A percentile compares a stretch with the other conserved stretches of the same genome.
Conservation (phyloP, 2,329 filamentous ascomycete genomes). For the Xylariaceae sp. region DNA sequence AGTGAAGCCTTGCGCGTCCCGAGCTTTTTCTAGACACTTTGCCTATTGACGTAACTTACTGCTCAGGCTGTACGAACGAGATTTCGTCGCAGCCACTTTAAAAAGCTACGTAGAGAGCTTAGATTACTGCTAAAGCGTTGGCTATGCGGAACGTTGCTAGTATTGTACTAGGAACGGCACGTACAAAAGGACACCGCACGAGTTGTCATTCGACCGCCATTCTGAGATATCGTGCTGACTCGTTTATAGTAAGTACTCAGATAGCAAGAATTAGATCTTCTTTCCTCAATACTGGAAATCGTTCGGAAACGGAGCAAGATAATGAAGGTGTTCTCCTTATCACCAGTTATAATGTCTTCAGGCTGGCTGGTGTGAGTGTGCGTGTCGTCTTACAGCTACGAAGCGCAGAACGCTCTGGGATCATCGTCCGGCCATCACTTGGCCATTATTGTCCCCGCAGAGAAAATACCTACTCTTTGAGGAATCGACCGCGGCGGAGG, state of each 20-base stretch:
- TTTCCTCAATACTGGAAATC: too few species aligned
- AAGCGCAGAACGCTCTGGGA: slow-evolving; percentile 30
- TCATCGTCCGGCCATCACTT: slow-evolving; percentile 25
- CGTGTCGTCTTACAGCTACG: slow-evolving; percentile 28
- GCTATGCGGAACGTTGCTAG: too few species aligned
- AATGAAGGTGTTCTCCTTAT: slow-evolving; percentile 18
- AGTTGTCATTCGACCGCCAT: too few species aligned
- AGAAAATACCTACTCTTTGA: slow-evolving; percentile 11
- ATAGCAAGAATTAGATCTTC: too few species aligned
- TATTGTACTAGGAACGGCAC: too few species aligned
- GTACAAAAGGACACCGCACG: too few species aligned
- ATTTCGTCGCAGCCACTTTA: not conserved
- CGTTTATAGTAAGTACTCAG: too few species aligned
- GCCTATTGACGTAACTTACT: not conserved
- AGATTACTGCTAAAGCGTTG: slow-evolving; percentile 17
- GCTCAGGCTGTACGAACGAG: not conserved
- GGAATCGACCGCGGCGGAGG: slow-evolving; percentile 13
- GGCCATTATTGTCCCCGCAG: slow-evolving; percentile 16
- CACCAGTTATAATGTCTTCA: slow-evolving; percentile 28
- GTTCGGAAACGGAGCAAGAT: slow-evolving; percentile 29
- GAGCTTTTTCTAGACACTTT: slow-evolving; percentile 14
- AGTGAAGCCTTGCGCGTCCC: slow-evolving; percentile 7
- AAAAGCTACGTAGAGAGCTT: slow-evolving; percentile 25
- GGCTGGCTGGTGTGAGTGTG: slow-evolving; percentile 28
- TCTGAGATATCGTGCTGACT: too few species aligned